Base-by-base conservation (phyloP, 306 rosid genomes). In the Fragaria iinumae region DNA sequence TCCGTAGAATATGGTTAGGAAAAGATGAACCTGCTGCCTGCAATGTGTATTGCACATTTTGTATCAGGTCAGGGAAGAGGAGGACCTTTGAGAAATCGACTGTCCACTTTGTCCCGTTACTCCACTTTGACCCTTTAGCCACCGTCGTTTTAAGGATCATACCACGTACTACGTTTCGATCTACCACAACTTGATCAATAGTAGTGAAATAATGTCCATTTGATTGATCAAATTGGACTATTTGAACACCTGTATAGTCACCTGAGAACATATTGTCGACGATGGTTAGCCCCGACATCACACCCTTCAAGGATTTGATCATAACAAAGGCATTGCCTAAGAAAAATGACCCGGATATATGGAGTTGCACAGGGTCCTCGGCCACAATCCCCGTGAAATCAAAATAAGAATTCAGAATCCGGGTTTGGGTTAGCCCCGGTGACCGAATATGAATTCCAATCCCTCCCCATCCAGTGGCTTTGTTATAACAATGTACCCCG, bases 401-500 rank as follows among this genome's bases (percentile, higher is more conserved):
- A 41, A 81, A 81, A 36, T 84, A 84, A 43, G 73, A 75, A 60
- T 81, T 78, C 11, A 81, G 29, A 5, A 84, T 81, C 71, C 88
- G 71, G 29, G 83, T 84, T 44, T 84, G 81, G 65, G 85, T 81
- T 13, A 84, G 81, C 18, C 88, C 88, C 10, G 88, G 85, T 23
- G 79, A 64, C 77, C 64, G 55, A 0, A 84, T 43, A 29, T 81
- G 81, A 29, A 84, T 79, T 13, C 88, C 88, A 0, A 66, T 67
- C 60, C 88, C 88, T 10, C 85, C 85, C 72, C 71, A 84, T 49
- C 25, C 48, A 2, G 79, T 79, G 6, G 88, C 88, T 62, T 84
- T 84, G 81, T 84, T 84, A 52, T 81, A 84, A 27, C 88, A 84
- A n/a, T 84, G 88, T 34, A 84, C 79, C 6, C 85, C 88, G 18